Evolutionary conservation across 768 basidiomycete species (phyloP), one percentile per base, ranked within the genome.

Genomic region (Podaxis mareebaensis): DNA sequence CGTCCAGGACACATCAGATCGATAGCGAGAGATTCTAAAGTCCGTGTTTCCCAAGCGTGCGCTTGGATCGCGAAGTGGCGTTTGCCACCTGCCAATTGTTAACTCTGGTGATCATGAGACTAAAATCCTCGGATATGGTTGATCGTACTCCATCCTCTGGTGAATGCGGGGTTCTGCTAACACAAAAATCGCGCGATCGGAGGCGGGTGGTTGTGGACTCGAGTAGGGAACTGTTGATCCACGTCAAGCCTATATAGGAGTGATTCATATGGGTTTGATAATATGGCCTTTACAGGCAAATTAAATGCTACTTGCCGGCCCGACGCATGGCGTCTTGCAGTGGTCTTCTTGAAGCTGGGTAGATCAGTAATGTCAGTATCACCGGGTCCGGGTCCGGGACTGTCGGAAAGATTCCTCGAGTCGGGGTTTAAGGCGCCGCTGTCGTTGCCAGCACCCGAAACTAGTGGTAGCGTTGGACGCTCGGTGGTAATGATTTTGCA

Each of bases 191-290:
- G 28, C 42, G 15, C 24, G 30, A 33, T 17, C 48, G 24, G 8
- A 17, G 22, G 56, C 42, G 46, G 42, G 28, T 26, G 20, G 17
- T 38, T 51, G 49, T 60, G 61, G 61, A 62, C 61, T 62, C 42
- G 53, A 54, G 61, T 62, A 55, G 44, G 52, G 53, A 61, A 44
- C 17, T 54, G 30, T 61, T 42, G 52, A 61, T 62, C 46, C 44
- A 54, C 44, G 26, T 52, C 58, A 28, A 11, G 12, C 12, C n/a
- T n/a, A 22, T 22, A 36, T 10, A 24, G n/a, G 6, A 8, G 36
- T 20, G 36, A 15, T n/a, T 55, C n/a, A 10, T 33, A 33, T 33
- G 10, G 33, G 10, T 33, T 33, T 33, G 33, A 33, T 33, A 20
- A 46, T 20, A 46, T 46, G n/a, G 39, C 40, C 40, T 57, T 57